Evolutionary conservation across 768 basidiomycete species (phyloP), one percentile per base, ranked within the genome.

Genomic region (Rhodotorula babjevae): DNA sequence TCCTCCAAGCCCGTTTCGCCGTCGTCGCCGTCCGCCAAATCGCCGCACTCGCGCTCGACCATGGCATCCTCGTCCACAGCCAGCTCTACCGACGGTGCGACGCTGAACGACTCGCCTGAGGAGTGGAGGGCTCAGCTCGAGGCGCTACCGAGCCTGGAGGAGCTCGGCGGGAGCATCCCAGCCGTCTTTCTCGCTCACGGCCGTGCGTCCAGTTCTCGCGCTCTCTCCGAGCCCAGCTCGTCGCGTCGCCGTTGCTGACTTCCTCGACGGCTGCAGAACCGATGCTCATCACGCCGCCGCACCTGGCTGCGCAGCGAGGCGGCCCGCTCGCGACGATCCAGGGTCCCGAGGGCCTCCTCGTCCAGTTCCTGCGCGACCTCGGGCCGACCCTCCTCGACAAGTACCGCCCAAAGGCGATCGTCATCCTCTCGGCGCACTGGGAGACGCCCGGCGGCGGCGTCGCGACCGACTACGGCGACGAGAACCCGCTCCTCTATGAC

Each of bases 361-460:
- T 85, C 2, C 76, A 78, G 21, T 91, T 91, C 79, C 80, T 77
- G 5, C 21, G 49, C 7, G 76, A 73, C 49, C 63, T 77, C 57
- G 73, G 76, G 0, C 86, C 87, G 2, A 83, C 82, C 0, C 78
- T 90, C 42, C 76, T 90, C 55, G 77, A 85, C 67, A 91, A 90
- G 79, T 92, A 92, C 80, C 83, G 86, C 60, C 90, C 90, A 6
- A 88, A 87, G 78, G 90, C 68, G 3, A 88, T 90, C 64, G 85
- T 91, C 10, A 89, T 91, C 2, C 90, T 91, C 82, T 89, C 88
- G 73, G 90, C 90, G 19, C 90, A 91, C 77, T 91, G 89, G 89
- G 90, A 92, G 78, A 88, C 89, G 2, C 63, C 68, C 19, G 84
- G 82, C 4, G 86, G 87, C 78, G 84, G 86, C 44, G 82, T 87